Evolutionary conservation across 352 stramenopile species (phyloP).

Genomic region (Phytophthora rubi): DNA sequence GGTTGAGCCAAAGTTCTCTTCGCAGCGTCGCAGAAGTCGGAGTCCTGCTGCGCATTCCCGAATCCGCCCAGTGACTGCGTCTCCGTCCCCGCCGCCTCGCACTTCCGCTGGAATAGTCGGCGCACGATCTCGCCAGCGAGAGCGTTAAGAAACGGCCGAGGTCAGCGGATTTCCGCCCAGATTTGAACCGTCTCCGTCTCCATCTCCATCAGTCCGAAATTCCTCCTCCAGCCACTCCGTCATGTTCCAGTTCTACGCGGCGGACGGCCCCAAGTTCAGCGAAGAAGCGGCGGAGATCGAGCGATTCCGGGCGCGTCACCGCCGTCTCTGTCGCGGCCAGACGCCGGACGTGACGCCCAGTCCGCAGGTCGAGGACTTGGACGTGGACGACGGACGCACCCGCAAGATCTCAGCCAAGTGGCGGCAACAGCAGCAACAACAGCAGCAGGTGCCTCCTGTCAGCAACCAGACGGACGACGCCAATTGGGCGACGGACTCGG

Average conservation of each 20-base stretch:
- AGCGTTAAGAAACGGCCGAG: conserved; percentile 27
- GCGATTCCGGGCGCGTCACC: conserved; percentile 46
- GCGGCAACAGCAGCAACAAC: conserved; percentile 26
- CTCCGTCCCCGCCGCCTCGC: not conserved
- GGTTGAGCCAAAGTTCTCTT: not conserved
- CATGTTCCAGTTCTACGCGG: conserved; percentile 41
- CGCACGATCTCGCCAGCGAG: conserved; percentile 5
- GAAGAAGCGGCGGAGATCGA: conserved; percentile 47
- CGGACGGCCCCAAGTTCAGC: conserved; percentile 5
- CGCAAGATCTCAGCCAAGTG: conserved; percentile 50
- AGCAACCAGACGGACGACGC: conserved; percentile 35
- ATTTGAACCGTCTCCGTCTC: conserved; percentile 15
- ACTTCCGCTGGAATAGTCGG: conserved; percentile 3
- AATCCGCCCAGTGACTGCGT: not conserved
- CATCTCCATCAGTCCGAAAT: conserved; percentile 1
- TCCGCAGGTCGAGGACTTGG: conserved; percentile 27
- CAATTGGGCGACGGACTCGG: conserved; percentile 13
- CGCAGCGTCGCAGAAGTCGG: not conserved
- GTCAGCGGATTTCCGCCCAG: conserved; percentile 8
- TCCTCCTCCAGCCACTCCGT: not conserved
- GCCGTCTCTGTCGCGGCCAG: conserved; percentile 40
- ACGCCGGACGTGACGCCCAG: conserved; percentile 14
- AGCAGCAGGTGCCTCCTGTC: conserved; percentile 18
- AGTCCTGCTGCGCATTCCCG: not conserved
- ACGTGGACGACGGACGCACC: conserved; percentile 42